Evolutionary conservation across 768 basidiomycete genomes (phyloP), one percentile per base, ranked within the genome.

Genomic region (Tubosaeta sp.): DNA sequence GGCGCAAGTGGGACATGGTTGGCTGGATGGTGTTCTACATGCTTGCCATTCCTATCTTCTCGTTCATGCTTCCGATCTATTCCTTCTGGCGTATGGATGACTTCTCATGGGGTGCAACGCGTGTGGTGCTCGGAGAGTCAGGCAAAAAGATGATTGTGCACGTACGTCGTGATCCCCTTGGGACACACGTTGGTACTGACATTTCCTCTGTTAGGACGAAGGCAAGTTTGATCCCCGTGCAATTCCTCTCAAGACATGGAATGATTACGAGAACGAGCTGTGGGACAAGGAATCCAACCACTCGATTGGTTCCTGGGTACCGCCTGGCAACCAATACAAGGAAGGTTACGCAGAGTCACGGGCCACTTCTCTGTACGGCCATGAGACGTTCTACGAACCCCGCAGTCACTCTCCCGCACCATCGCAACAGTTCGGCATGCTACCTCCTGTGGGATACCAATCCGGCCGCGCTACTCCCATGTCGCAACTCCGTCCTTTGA

Each of bases 81-180:
- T 94, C 92, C 6, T 95, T 97, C 85, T 98, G 94, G 95, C 79
- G 76, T 59, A 97, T 97, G 94, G 95, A 95, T 68, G 93, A 95
- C 71, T 97, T 95, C 81, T 91, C 88, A 0, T 94, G 93, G 92
- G 94, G 93, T 80, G 78, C 80, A 25, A 95, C 94, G 1, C 89
- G 91, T 82, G 67, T 95, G 54, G 94, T 99, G 12, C 72, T 97
- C 56, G 94, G 95, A 57, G 95, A 98, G 71, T 80, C 85, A 29
- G 95, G 95, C 16, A 97, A 97, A 81, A 97, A 95, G 72, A 75
- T 97, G 54, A 83, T 98, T 59, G 84, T 97, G 39, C 95, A 98
- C 68, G 92, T 94, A 67, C 51, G 90, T 76, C 0, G 26, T 1
- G 6, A 35, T 26, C 44, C 43, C 27, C 19, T 2, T n/a, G 32